A percentile compares a stretch with the other conserved stretches of the same genome.
Conservation (phyloP, 768 basidiomycete genomes). For the Phaffia australis region DNA sequence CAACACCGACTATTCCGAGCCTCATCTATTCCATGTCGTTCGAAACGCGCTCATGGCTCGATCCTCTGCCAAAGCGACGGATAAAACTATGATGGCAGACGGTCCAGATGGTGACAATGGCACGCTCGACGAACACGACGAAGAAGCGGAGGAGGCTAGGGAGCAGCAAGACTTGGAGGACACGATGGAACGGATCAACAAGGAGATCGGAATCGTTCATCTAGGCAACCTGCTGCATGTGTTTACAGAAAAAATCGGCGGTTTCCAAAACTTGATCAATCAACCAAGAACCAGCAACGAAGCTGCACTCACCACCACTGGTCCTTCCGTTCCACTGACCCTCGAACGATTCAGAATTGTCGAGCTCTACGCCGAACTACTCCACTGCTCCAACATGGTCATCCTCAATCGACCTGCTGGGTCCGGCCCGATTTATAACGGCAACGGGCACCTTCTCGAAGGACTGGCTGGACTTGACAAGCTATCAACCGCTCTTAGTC, state of each 20-base stretch:
- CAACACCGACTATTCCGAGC: conserved; percentile 97
- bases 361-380: conserved; percentile 88
- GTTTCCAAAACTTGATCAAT: conserved; percentile 58
- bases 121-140: conserved; percentile 27
- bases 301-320: conserved; percentile 32
- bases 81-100: conserved; percentile 11
- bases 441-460: conserved; percentile 73
- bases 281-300: conserved; percentile 51
- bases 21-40: conserved; percentile 86
- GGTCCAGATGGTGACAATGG: conserved; percentile 15
- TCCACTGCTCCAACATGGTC: conserved; percentile 98
- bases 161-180: conserved; percentile 30
- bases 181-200: conserved; percentile 32
- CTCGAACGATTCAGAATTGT: conserved; percentile 91
- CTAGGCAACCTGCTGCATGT: conserved; percentile 68
- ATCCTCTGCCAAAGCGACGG: conserved; percentile 9
- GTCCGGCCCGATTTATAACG: conserved; percentile 61
- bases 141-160: conserved; percentile 27
- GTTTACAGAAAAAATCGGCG: conserved; percentile 56
- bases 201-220: conserved; percentile 55
- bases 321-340: conserved; percentile 65
- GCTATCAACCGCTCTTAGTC: conserved; percentile 68
- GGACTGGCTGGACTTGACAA: conserved; percentile 75
- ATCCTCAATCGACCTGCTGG: conserved; percentile 71
- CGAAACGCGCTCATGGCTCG: conserved; percentile 75